A percentile compares a stretch with the other conserved stretches of the same genome.
phyloP scores from a whole-genome alignment of 148 eudicot genomes.

The Rhododendron kiyosumense region DNA sequence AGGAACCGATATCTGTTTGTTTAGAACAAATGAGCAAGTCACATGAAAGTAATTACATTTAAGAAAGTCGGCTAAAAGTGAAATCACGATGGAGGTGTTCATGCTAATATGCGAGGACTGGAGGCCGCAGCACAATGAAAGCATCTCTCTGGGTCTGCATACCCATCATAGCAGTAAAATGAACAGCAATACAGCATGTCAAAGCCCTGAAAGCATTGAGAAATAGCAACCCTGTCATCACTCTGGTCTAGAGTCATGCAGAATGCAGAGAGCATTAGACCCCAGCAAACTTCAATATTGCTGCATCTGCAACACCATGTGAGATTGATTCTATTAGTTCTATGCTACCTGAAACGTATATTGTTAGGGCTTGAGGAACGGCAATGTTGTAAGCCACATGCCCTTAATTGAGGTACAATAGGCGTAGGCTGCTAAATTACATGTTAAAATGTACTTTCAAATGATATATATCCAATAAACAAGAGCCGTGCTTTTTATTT shows the following conservation, averaged over 20 bases:
- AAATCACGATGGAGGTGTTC: neutral
- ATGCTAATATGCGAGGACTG: neutral
- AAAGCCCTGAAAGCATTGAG: slow-evolving; percentile 84
- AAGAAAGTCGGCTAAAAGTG: too few species aligned
- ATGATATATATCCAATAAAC: neutral
- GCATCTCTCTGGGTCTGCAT: slow-evolving; percentile 99
- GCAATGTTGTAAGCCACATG: neutral
- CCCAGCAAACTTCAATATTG: slow-evolving; percentile 96
- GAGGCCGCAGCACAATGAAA: slow-evolving; percentile 72
- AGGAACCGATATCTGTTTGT: neutral
- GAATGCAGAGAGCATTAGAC: slow-evolving; percentile 97
- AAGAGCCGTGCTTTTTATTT: neutral
- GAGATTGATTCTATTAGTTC: neutral
- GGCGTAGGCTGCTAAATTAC: neutral
- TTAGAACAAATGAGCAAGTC: neutral
- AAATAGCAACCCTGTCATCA: slow-evolving; percentile 84
- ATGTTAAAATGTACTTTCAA: neutral
- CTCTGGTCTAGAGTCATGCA: slow-evolving; percentile 96
- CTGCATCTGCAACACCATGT: slow-evolving; percentile 57
- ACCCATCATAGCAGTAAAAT: slow-evolving; percentile 86
- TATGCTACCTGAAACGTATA: neutral
- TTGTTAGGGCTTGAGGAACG: neutral
- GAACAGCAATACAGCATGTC: slow-evolving; percentile 58
- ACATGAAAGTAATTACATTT: neutral
- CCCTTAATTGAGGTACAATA: neutral